Evolutionary conservation across 2,329 filamentous ascomycete species (phyloP), one percentile per base, ranked within the genome.

Genomic region (Zarea fungicola): DNA sequence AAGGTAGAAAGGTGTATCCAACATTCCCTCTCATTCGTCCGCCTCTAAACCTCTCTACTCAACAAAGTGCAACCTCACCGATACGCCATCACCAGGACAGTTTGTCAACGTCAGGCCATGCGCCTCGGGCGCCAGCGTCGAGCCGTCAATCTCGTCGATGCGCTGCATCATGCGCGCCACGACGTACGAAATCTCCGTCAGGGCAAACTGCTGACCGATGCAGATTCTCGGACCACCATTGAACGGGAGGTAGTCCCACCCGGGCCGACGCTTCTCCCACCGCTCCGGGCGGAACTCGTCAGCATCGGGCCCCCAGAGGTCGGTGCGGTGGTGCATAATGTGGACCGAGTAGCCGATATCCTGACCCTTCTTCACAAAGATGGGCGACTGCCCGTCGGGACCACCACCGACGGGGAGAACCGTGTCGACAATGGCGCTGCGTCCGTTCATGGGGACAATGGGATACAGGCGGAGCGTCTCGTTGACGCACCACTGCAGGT

Each of bases 401-500:
- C 77, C 77, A 23, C 77, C 78, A 35, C 78, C 78, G 0, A 63
- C 57, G 2, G 77, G 77, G 0, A 81, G 65, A 0, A 68, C 65
- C 1, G 76, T 78, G 58, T 78, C 73, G 11, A 51, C 50, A 14
- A 52, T 19, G n/a, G 56, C 58, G 1, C 52, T 52, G 25, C 60
- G 54, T 2, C 53, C 50, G 23, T 62, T 60, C 40, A 59, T 46
- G n/a, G 57, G 52, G 6, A 61, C 55, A 11, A 54, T 52, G 7
- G 58, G 56, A 21, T 57, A 57, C 10, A 62, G 49, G 7, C 58
- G 52, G 4, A 62, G 54, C 22, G 26, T 44, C 29, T 61, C 56
- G 18, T 54, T 56, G 42, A 61, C 43, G 32, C 54, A 56, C 54
- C 55, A 61, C 34, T 62, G 58, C 13, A 60, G 51, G 31, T 60